Conservation (phyloP, 176 grass and related monocot species). For the Oropetium thomaeum region DNA sequence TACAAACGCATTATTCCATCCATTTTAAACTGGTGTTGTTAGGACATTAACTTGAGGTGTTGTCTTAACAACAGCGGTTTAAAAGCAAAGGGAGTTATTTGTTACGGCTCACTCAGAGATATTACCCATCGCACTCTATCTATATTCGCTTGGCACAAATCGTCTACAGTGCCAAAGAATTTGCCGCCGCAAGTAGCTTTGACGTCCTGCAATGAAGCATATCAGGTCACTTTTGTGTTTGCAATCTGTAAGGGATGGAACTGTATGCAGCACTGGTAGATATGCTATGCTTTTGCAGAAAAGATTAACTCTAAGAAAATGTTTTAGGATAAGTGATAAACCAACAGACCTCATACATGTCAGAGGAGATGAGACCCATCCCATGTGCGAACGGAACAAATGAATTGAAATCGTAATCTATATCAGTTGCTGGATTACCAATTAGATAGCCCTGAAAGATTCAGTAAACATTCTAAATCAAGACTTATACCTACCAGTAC, state of each 20-base stretch:
- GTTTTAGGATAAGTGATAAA: neutral
- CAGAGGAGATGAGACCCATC: conserved; percentile 84
- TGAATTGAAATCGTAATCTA: conserved; percentile 57
- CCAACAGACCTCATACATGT: conserved; percentile 54
- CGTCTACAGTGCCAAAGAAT: conserved; percentile 49
- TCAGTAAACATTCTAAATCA: neutral
- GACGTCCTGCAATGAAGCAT: conserved; percentile 54
- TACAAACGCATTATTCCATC: neutral
- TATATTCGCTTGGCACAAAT: conserved; percentile 46
- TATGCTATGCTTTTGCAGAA: neutral
- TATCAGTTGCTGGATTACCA: conserved; percentile 64
- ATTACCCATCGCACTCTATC: conserved; percentile 59
- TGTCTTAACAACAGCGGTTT: too few relatives aligned
- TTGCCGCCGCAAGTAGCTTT: conserved; percentile 54
- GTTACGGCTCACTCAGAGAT: neutral
- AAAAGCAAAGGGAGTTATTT: too few relatives aligned
- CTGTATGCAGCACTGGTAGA: neutral
- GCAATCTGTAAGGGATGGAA: neutral
- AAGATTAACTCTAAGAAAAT: neutral
- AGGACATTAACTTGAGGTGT: too few relatives aligned
- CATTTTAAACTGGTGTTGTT: too few relatives aligned
- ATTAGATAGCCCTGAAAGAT: conserved; percentile 77
- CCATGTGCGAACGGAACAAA: conserved; percentile 90
- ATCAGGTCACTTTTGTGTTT: neutral
- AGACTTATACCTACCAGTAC: neutral